phyloP scores from a whole-genome alignment of 768 basidiomycete species.

The Coprinopsis strossmayeri region DNA sequence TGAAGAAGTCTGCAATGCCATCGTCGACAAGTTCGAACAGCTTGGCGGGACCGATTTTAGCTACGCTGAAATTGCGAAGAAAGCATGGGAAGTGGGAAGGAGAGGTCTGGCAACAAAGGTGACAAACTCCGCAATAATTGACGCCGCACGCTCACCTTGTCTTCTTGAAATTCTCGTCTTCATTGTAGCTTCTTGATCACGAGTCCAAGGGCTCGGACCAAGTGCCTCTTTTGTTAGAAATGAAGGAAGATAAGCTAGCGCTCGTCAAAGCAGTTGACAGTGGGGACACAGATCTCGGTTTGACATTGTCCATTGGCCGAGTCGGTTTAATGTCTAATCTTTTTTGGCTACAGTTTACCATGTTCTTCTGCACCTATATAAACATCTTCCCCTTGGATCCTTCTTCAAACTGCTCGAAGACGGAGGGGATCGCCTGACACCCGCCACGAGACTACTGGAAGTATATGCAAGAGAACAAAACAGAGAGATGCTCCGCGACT shows the following conservation, averaged over 20 bases:
- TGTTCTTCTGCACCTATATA: conserved; percentile 83
- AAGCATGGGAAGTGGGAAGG: conserved; percentile 87
- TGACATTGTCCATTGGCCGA: conserved; percentile 11
- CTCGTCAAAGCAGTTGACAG: conserved; percentile 87
- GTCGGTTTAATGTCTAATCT: conserved; percentile 2
- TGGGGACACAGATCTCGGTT: conserved; percentile 92
- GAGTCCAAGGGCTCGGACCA: conserved; percentile 87
- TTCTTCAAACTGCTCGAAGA: conserved; percentile 96
- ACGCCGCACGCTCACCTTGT: not conserved
- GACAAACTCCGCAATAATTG: not conserved
- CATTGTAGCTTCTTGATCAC: conserved; percentile 74
- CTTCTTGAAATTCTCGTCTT: not conserved
- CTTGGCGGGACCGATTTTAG: conserved; percentile 76
- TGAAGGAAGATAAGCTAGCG: conserved; percentile 92
- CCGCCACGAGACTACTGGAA: conserved; percentile 76
- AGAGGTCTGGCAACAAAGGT: conserved; percentile 82
- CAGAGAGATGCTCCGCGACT: conserved; percentile 87
- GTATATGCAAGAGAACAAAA: conserved; percentile 90
- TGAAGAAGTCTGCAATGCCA: conserved; percentile 69
- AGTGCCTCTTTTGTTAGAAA: conserved; percentile 84
- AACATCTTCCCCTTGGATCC: conserved; percentile 75
- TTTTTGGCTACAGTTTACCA: conserved; percentile 70
- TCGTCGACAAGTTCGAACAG: conserved; percentile 86
- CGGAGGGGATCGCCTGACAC: conserved; percentile 65
- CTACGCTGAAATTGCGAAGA: conserved; percentile 91